These are phyloP conservation scores for Echium plantagineum DNA, from an alignment of 257 asterid species.

Conservation along the genomic window DNA sequence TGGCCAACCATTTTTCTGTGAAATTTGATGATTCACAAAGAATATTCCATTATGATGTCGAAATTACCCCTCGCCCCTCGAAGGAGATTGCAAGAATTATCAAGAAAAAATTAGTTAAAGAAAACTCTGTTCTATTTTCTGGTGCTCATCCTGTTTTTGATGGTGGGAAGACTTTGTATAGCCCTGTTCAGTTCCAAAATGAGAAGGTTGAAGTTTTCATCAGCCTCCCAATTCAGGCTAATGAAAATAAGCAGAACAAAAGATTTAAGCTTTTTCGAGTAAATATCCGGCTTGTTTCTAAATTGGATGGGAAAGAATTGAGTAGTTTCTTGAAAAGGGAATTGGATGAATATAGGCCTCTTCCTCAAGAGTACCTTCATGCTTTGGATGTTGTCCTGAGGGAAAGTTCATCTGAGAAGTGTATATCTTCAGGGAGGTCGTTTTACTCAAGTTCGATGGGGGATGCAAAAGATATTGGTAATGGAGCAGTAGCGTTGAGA, in stretches of 20 bases:
- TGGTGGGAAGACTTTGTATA: slow-evolving; percentile 64
- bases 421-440: slow-evolving; percentile 51
- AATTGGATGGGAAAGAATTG: slow-evolving; percentile 54
- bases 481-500: slow-evolving; percentile 73
- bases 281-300: slow-evolving; percentile 70
- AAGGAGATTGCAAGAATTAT: slow-evolving; percentile 65
- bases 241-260: slow-evolving; percentile 9
- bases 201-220: slow-evolving; percentile 60
- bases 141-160: slow-evolving; percentile 71
- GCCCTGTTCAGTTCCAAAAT: slow-evolving; percentile 64
- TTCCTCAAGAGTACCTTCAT: slow-evolving; percentile 94
- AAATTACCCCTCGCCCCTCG: slow-evolving; percentile 68
- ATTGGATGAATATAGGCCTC: slow-evolving; percentile 33
- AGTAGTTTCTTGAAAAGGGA: slow-evolving; percentile 31
- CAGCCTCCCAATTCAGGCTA: slow-evolving; percentile 40
- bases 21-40: slow-evolving; percentile 47
- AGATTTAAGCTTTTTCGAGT: slow-evolving; percentile 50
- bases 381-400: slow-evolving; percentile 82
- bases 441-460: slow-evolving; percentile 65
- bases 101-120: slow-evolving; percentile 55
- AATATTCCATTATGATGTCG: slow-evolving; percentile 85
- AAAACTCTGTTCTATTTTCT: slow-evolving; percentile 35
- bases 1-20: slow-evolving; percentile 85
- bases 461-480: slow-evolving; percentile 71
- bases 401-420: slow-evolving; percentile 58